These are phyloP conservation scores for Lyophyllum semitale DNA, from an alignment of 768 basidiomycete genomes.

Conservation along the genomic window DNA sequence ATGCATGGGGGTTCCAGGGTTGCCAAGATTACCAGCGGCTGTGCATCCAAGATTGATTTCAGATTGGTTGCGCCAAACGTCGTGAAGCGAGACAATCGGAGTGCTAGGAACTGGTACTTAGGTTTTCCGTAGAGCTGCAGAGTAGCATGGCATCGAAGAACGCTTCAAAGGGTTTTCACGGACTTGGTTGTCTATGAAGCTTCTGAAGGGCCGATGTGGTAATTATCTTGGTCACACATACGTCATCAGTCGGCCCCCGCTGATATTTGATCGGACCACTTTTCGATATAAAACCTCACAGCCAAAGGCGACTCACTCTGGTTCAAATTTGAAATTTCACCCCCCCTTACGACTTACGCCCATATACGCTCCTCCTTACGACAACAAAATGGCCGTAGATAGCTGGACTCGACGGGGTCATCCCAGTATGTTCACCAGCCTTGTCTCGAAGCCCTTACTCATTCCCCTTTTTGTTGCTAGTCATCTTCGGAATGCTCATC, in stretches of 20 bases:
- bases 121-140: background rate
- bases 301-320: background rate
- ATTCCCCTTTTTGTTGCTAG: conserved; percentile 25
- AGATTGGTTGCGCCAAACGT: background rate
- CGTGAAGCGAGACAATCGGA: too few relatives aligned
- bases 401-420: conserved; percentile 49
- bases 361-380: background rate
- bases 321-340: too few relatives aligned
- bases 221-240: conserved; percentile 8
- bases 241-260: conserved; percentile 15
- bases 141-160: background rate
- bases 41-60: background rate
- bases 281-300: conserved; percentile 1
- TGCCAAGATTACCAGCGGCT: background rate
- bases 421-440: conserved; percentile 42
- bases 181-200: too few relatives aligned
- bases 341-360: conserved; percentile 7
- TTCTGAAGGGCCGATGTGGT: background rate
- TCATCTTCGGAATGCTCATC: conserved; percentile 55
- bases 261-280: conserved; percentile 14
- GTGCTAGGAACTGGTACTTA: background rate
- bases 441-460: background rate
- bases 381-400: conserved; percentile 15
- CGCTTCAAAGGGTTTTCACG: too few relatives aligned
- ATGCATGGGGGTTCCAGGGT: background rate